Evolutionary conservation across 768 basidiomycete species (phyloP).

Genomic region (Hypholoma sublateritium): DNA sequence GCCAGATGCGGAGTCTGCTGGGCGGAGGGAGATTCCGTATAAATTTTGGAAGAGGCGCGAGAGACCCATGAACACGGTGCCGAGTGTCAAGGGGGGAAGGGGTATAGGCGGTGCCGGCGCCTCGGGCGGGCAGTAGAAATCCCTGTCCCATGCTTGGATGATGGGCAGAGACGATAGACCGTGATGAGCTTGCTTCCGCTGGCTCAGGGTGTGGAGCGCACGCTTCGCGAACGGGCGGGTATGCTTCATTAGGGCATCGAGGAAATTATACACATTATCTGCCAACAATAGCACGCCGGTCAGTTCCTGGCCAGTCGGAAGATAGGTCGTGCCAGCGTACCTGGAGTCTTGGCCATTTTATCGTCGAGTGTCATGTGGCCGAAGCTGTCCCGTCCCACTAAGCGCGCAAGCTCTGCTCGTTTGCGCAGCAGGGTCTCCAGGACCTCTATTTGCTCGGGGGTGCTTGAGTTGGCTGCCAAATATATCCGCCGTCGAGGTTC

Average conservation of each 20-base stretch:
- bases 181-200: constrained; percentile 76
- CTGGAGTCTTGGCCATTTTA: constrained; percentile 97
- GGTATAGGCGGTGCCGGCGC: constrained; percentile 73
- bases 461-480: constrained; percentile 77
- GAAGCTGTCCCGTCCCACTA: constrained; percentile 86
- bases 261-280: constrained; percentile 88
- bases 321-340: constrained; percentile 31
- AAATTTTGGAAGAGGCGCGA: constrained; percentile 84
- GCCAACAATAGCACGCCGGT: background rate
- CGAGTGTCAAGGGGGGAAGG: constrained; percentile 76
- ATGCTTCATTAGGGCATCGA: constrained; percentile 77
- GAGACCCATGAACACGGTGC: constrained; percentile 91
- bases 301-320: background rate
- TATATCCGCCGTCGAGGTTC: constrained; percentile 82
- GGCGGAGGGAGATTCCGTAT: constrained; percentile 84
- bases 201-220: constrained; percentile 67
- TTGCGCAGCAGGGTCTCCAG: constrained; percentile 76
- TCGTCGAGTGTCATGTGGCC: constrained; percentile 86
- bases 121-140: constrained; percentile 86
- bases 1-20: constrained; percentile 64
- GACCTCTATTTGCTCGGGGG: constrained; percentile 69
- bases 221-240: constrained; percentile 75
- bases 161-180: constrained; percentile 53
- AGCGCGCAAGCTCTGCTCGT: constrained; percentile 77
- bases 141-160: constrained; percentile 96